Evolutionary conservation across 805 yeast genomes (phyloP).

Genomic region (Suhomyces vadensis): DNA sequence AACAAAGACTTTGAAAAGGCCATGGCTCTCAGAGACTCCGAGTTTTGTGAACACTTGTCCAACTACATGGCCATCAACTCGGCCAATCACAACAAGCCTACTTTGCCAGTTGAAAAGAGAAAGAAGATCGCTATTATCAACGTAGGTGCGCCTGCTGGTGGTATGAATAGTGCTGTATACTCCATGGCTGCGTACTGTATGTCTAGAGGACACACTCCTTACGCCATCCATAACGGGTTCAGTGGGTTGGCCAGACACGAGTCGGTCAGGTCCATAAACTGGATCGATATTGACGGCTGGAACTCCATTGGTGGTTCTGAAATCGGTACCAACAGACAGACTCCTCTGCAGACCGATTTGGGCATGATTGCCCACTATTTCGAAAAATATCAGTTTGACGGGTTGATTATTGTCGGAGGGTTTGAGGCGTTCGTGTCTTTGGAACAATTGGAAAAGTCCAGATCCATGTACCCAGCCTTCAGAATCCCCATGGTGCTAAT

Average conservation of each 20-base stretch:
- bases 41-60: constrained; percentile 75
- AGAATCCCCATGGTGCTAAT: constrained; percentile 91
- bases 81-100: constrained; percentile 62
- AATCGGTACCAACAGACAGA: constrained; percentile 89
- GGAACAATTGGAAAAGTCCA: constrained; percentile 75
- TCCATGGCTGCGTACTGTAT: constrained; percentile 89
- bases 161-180: constrained; percentile 87
- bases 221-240: constrained; percentile 91
- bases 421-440: constrained; percentile 93
- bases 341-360: constrained; percentile 75
- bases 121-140: constrained; percentile 82
- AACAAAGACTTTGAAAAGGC: constrained; percentile 81
- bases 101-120: constrained; percentile 56
- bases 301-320: constrained; percentile 91
- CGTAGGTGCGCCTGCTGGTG: constrained; percentile 98
- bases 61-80: constrained; percentile 72
- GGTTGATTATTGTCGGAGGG: constrained; percentile 90
- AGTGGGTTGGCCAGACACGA: constrained; percentile 90
- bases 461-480: constrained; percentile 81
- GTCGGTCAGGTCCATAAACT: constrained; percentile 67
- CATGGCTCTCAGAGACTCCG: constrained; percentile 82
- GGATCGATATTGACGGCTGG: constrained; percentile 91
- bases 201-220: constrained; percentile 87
- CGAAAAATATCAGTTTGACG: constrained; percentile 86
- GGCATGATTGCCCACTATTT: constrained; percentile 92